Evolutionary conservation across 805 yeast species (phyloP).

Genomic region (Torulaspora microellipsoides): DNA sequence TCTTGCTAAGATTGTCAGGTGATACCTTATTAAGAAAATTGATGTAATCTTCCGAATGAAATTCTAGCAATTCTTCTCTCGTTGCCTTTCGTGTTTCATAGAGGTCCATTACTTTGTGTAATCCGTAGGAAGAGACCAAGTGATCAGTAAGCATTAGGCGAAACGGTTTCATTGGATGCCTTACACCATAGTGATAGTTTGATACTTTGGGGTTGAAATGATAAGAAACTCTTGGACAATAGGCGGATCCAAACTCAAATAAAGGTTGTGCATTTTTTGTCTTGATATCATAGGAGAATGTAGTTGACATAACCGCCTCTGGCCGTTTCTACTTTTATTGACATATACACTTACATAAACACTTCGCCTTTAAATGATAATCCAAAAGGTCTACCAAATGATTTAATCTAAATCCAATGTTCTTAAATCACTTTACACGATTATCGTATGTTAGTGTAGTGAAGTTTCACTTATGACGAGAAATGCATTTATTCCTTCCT

Average conservation of each 20-base stretch:
- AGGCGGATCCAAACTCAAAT: conserved; percentile 41
- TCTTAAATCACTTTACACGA: too few species aligned
- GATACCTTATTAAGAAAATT: conserved; percentile 71
- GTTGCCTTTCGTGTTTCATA: conserved; percentile 83
- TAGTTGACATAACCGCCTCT: conserved; percentile 21
- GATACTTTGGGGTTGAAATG: conserved; percentile 81
- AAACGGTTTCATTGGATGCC: conserved; percentile 98
- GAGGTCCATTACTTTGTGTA: conserved; percentile 86
- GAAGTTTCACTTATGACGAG: too few species aligned
- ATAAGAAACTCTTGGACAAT: conserved; percentile 68
- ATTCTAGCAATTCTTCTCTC: conserved; percentile 67
- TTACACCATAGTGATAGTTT: conserved; percentile 82
- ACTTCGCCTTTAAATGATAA: too few species aligned
- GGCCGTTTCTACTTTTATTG: too few species aligned
- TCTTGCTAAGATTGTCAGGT: conserved; percentile 62
- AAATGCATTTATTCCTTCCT: too few species aligned
- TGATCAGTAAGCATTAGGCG: conserved; percentile 92
- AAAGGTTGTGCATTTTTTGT: conserved; percentile 42
- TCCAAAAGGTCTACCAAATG: too few species aligned
- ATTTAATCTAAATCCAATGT: too few species aligned
- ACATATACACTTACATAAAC: too few species aligned
- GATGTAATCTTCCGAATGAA: conserved; percentile 85
- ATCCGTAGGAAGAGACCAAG: conserved; percentile 74
- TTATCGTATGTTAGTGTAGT: too few species aligned
- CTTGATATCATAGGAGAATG: conserved; percentile 41